These are phyloP conservation scores for Umbelopsis sp. DNA, from an alignment of 371 early-diverging fungal genomes.

Conservation along the genomic window DNA sequence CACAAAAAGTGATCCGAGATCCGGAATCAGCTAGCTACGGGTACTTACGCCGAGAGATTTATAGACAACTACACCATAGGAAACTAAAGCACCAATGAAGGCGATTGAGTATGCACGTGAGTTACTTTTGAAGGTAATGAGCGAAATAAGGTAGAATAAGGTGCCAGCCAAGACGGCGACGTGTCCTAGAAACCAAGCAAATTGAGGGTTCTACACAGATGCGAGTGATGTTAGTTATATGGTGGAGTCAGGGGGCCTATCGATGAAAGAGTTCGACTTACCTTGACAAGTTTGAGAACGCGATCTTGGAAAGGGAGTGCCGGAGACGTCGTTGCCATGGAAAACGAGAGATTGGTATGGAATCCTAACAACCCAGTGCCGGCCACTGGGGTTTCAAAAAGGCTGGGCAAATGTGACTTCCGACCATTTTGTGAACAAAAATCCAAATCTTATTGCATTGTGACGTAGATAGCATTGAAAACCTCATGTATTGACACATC, in stretches of 20 bases:
- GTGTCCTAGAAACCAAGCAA: constrained; percentile 61
- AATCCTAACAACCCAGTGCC: not conserved
- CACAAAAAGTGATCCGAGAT: constrained; percentile 14
- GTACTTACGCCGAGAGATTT: constrained; percentile 79
- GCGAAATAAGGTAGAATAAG: constrained; percentile 34
- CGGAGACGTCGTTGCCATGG: constrained; percentile 19
- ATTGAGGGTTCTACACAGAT: constrained; percentile 57
- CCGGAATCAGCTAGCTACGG: constrained; percentile 4
- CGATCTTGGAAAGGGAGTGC: constrained; percentile 14
- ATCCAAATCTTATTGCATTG: too few species aligned
- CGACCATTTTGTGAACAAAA: too few species aligned
- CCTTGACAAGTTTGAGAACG: constrained; percentile 15
- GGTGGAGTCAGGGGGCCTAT: not conserved
- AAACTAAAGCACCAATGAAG: constrained; percentile 72
- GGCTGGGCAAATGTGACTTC: not conserved
- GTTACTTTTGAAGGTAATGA: constrained; percentile 37
- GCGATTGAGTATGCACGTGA: constrained; percentile 59
- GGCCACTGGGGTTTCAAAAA: not conserved
- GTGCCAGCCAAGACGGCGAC: constrained; percentile 42
- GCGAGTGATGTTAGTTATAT: not conserved
- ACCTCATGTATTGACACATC: too few species aligned
- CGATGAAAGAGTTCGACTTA: not conserved
- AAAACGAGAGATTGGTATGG: constrained; percentile 11
- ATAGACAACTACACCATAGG: constrained; percentile 88
- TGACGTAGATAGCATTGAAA: too few species aligned